Base-by-base conservation (phyloP, 2,329 filamentous ascomycete species). In the Cladorrhinum sp. region DNA sequence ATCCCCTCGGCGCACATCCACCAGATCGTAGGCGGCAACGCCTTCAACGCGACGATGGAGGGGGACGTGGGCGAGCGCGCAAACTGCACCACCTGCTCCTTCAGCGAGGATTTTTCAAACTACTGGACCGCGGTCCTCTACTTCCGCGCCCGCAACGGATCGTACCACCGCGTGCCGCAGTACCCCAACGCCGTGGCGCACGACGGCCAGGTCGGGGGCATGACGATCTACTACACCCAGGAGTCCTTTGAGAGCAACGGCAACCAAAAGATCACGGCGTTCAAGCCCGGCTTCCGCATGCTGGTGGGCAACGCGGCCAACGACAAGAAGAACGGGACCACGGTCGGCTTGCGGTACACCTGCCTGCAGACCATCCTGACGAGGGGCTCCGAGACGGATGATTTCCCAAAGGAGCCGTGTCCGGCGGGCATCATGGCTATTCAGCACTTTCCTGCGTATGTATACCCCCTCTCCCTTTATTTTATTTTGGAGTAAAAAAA, bases 211-310 rank as follows among this genome's bases (percentile, higher is more conserved):
- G 66, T 66, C 25, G 66, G 64, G 3, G 68, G 68, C 0, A 53
- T 70, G 20, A 70, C 68, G 5, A 62, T 69, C 32, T 69, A 69
- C 63, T 70, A 69, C 54, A 69, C 67, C 18, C 67, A 68, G 58
- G 66, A 61, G 29, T 67, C 69, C 51, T 38, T 70, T 38, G 50
- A 50, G n/a, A 64, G 59, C 49, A 68, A 69, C 53, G 52, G 68
- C 8, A 56, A 55, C 29, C 63, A 66, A 48, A 66, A 69, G 58
- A 60, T 70, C 53, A 69, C 63, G 32, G 52, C 67, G 0, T 70
- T 70, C 59, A 62, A 62, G 12, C 66, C 68, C 1, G 53, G 65
- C 24, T 66, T 66, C 60, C 60, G 65, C 24, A 66, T 66, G 65
- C 64, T 63, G 2, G 65, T 66, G 23, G 65, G 65, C 54, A 59